phyloP scores from a whole-genome alignment of 1,284 basidiomycete species.

The Albatrellus sp. region DNA sequence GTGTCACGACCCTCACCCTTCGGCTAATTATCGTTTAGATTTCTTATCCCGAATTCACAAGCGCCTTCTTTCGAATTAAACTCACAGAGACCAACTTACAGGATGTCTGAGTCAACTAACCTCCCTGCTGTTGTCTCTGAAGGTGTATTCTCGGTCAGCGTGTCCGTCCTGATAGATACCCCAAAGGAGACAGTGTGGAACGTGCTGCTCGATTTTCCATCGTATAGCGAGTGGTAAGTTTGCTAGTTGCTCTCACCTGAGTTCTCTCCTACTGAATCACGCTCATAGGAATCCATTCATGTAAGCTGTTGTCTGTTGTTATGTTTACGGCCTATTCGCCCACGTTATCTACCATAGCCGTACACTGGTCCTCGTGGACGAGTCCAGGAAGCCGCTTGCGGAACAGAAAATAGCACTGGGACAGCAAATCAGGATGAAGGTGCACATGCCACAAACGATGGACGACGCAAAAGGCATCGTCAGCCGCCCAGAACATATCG shows the following conservation, averaged over 20 bases:
- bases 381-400: constrained; percentile 1
- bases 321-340: not conserved
- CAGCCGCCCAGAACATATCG: not conserved
- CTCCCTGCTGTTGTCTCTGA: constrained; percentile 2
- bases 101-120: not conserved
- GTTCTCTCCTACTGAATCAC: not conserved
- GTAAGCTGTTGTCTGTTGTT: not conserved
- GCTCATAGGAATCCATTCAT: constrained; percentile 6
- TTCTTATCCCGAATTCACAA: no score
- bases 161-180: constrained; percentile 21
- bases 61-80: no score
- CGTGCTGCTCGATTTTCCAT: constrained; percentile 21
- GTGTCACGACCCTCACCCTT: no score
- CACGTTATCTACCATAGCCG: constrained; percentile 2
- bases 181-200: constrained; percentile 21
- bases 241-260: not conserved
- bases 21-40: no score
- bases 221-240: constrained; percentile 21
- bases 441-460: constrained; percentile 10
- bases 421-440: constrained; percentile 2
- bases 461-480: constrained; percentile 3
- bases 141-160: constrained; percentile 16
- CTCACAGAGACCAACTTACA: no score
- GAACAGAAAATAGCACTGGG: constrained; percentile 3
- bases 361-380: constrained; percentile 4